Conservation (phyloP, 345 rosid species). For the Acer negundo region DNA sequence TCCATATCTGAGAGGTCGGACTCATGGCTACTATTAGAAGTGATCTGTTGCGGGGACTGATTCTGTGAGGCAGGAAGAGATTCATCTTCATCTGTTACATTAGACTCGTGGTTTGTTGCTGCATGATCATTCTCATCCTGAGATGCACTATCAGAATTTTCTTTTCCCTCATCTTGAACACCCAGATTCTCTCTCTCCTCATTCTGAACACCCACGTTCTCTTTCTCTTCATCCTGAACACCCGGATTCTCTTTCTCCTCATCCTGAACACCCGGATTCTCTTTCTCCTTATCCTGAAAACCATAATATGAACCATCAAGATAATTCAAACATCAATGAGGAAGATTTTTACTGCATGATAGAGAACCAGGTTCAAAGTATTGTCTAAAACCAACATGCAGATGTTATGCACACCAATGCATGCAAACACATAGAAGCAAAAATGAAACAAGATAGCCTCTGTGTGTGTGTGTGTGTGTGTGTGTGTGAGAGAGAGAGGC, state of each 20-base stretch:
- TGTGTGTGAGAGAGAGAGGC: not conserved
- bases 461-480: too few species aligned
- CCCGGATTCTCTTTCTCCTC: conserved; percentile 15
- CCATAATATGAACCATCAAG: conserved; percentile 1
- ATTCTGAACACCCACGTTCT: conserved; percentile 32
- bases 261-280: conserved; percentile 31
- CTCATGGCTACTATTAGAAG: conserved; percentile 38
- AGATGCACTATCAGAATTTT: conserved; percentile 25
- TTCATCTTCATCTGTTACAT: conserved; percentile 31
- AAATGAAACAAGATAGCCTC: not conserved
- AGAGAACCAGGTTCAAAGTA: not conserved
- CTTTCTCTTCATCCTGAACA: conserved; percentile 7
- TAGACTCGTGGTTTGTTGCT: conserved; percentile 23
- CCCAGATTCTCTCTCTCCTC: conserved; percentile 33
- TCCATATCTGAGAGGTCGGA: conserved; percentile 35
- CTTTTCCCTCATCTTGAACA: conserved; percentile 36
- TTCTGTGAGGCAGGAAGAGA: conserved; percentile 33
- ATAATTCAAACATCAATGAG: not conserved
- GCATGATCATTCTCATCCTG: conserved; percentile 38
- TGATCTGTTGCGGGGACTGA: conserved; percentile 41
- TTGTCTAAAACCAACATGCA: conserved; percentile 13
- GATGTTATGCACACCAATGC: not conserved
- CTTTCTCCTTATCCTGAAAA: not conserved
- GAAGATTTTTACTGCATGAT: not conserved
- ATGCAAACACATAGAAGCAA: not conserved